These are phyloP conservation scores for Neoascochyta sp. DNA, from an alignment of 2,329 filamentous ascomycete genomes.

Conservation along the genomic window DNA sequence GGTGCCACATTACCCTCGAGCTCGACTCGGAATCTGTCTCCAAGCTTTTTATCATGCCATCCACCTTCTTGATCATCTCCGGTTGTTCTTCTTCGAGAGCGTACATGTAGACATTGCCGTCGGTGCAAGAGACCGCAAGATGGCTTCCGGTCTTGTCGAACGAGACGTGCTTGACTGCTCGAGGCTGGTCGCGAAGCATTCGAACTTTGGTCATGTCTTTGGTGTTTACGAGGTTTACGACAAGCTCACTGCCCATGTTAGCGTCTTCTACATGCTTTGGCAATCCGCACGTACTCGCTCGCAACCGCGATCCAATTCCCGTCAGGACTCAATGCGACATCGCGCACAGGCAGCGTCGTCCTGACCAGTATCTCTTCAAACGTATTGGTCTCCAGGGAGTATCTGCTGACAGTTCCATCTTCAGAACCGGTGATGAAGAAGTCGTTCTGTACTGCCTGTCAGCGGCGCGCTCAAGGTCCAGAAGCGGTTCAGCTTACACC, in stretches of 20 bases:
- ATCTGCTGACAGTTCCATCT: slow-evolving; percentile 93
- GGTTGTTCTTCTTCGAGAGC: slow-evolving; percentile 74
- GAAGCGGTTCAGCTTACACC: slow-evolving; percentile 46
- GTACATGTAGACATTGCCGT: slow-evolving; percentile 89
- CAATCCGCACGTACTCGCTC: slow-evolving; percentile 65
- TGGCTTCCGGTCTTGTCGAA: slow-evolving; percentile 78
- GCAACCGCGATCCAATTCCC: slow-evolving; percentile 86
- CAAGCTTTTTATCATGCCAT: slow-evolving; percentile 75
- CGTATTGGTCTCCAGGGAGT: slow-evolving; percentile 68
- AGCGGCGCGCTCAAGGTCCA: slow-evolving; percentile 6
- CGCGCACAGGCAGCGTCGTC: slow-evolving; percentile 79
- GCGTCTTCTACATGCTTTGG: slow-evolving; percentile 4
- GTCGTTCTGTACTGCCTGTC: slow-evolving; percentile 53
- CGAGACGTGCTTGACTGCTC: slow-evolving; percentile 84
- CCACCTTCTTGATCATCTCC: slow-evolving; percentile 75
- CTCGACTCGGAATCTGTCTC: slow-evolving; percentile 75
- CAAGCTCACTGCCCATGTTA: slow-evolving; percentile 61
- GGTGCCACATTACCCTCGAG: slow-evolving; percentile 81
- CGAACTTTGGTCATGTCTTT: slow-evolving; percentile 72
- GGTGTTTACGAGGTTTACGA: slow-evolving; percentile 82
- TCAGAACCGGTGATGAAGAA: slow-evolving; percentile 89
- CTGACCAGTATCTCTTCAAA: slow-evolving; percentile 82
- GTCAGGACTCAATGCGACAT: slow-evolving; percentile 78
- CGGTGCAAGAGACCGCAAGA: slow-evolving; percentile 77
- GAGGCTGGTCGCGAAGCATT: slow-evolving; percentile 76